Base-by-base conservation (phyloP, 2,329 filamentous ascomycete species). In the Sphaerulina vaccinii region DNA sequence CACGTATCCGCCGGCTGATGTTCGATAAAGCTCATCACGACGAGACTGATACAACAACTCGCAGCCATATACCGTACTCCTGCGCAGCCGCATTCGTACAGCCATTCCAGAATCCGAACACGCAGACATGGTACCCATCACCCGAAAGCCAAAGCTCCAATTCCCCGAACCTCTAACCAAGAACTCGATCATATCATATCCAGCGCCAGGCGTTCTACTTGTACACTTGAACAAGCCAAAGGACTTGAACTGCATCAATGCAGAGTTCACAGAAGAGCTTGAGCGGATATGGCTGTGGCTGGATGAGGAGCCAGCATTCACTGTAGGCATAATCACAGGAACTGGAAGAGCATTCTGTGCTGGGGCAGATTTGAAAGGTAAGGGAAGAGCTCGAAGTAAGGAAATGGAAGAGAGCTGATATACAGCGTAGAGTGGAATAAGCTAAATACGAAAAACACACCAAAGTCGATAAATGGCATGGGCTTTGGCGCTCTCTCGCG, bases 401-500 rank as follows among this genome's bases (percentile, higher is more conserved):
- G 22, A 4, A 29, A 8, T 6, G 5, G 22, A n/a, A 11, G 33
- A 16, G 15, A 50, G 18, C 27, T 27, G 13, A 5, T 9, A 44
- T 21, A 18, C 8, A 19, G 13, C 24, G 27, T 18, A 69, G 67
- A 70, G 55, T 68, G 66, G 66, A 68, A 70, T 37, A 56, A 55
- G n/a, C 38, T 57, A 22, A 68, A 67, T 55, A 52, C 62, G 7
- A 56, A 43, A 9, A 59, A 59, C 11, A 53, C 52, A 23, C 49
- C 57, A 18, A 57, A 62, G 29, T 51, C 52, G 6, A 66, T 66
- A 55, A 64, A 64, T 6, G 52, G 73, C 0, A 70, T 73, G 1
- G 86, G 85, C 1, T 86, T 88, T 54, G 85, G 82, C 19, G 86
- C 80, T 0, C 70, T 90, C 24, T 83, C 80, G 48, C 83, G 87